These are phyloP conservation scores for Candida yuanshanica DNA, from an alignment of 805 yeast species.

Conservation along the genomic window DNA sequence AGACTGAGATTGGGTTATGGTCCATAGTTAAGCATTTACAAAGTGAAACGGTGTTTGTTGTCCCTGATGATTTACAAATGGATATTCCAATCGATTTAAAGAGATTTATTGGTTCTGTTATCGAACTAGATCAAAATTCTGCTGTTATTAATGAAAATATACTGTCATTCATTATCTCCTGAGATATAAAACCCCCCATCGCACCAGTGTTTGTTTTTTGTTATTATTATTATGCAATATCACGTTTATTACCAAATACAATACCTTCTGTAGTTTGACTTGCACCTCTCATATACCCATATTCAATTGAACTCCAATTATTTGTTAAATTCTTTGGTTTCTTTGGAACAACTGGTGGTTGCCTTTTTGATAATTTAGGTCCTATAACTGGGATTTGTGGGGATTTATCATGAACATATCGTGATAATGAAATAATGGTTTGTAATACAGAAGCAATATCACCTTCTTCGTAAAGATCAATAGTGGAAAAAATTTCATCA, in stretches of 20 bases:
- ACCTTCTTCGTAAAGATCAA: constrained; percentile 63
- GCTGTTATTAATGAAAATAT: constrained; percentile 20
- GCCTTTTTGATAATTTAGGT: constrained; percentile 46
- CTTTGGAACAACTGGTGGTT: constrained; percentile 44
- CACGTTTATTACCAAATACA: constrained; percentile 47
- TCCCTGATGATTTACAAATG: constrained; percentile 21
- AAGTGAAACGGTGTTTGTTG: constrained; percentile 29
- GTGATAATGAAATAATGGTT: constrained; percentile 65
- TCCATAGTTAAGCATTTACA: constrained; percentile 49
- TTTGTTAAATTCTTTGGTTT: constrained; percentile 43
- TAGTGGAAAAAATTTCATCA: constrained; percentile 76
- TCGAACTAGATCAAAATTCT: constrained; percentile 20
- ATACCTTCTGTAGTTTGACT: constrained; percentile 48
- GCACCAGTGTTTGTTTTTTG: not conserved
- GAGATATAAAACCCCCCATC: not conserved
- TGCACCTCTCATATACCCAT: constrained; percentile 56
- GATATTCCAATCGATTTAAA: constrained; percentile 27
- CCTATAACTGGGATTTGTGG: constrained; percentile 49
- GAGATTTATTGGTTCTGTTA: constrained; percentile 25
- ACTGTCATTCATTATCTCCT: constrained; percentile 16
- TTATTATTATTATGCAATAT: constrained; percentile 33
- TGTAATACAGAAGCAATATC: constrained; percentile 80
- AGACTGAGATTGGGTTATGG: constrained; percentile 43
- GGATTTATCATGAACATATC: constrained; percentile 56
- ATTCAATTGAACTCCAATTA: constrained; percentile 52